These are phyloP conservation scores for Parsonsia alboflavescens DNA, from an alignment of 257 asterid genomes.

Conservation along the genomic window DNA sequence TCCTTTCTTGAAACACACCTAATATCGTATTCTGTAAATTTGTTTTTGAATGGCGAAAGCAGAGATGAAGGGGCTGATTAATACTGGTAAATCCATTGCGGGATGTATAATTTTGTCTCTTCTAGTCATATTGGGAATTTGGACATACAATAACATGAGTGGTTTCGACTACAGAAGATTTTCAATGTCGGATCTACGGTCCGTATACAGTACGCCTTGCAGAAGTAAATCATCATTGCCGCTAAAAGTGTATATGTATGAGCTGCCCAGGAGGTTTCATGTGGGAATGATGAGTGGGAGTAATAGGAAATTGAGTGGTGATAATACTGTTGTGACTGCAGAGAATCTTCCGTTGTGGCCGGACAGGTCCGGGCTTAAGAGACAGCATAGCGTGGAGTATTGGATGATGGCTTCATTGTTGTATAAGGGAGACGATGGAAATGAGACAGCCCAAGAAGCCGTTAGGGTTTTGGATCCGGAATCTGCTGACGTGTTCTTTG, in stretches of 20 bases:
- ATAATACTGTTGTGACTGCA: conserved; percentile 26
- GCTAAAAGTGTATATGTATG: conserved; percentile 42
- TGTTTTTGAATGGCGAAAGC: background rate
- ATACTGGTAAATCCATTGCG: conserved; percentile 3
- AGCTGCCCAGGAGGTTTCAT: conserved; percentile 38
- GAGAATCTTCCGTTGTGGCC: conserved; percentile 43
- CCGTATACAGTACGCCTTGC: conserved; percentile 22
- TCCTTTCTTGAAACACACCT: background rate
- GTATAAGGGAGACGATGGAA: conserved; percentile 22
- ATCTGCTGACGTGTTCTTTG: conserved; percentile 68
- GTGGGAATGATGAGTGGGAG: conserved; percentile 34
- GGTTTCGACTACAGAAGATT: conserved; percentile 27
- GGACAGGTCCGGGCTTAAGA: conserved; percentile 32
- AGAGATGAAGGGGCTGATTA: conserved; percentile 9
- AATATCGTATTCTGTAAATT: background rate
- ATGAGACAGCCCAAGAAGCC: conserved; percentile 35
- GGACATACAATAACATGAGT: conserved; percentile 13
- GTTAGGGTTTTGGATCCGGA: conserved; percentile 78
- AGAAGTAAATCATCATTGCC: conserved; percentile 20
- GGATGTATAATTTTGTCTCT: conserved; percentile 9
- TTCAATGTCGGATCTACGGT: conserved; percentile 17
- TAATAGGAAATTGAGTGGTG: conserved; percentile 12
- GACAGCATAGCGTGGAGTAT: conserved; percentile 53
- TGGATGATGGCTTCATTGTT: conserved; percentile 53
- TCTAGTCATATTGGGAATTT: background rate